Evolutionary conservation across 345 rosid species (phyloP).

Genomic region (thale cress (Arabidopsis thaliana)): TAIR10.1 NC_003075.7:16364501-16365000

Average conservation of each 20-base stretch:
- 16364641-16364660: constrained; percentile 52
- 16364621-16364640: constrained; percentile 48
- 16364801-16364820: constrained; percentile 2
- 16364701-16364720: constrained; percentile 4
- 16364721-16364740: constrained; percentile 18
- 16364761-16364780: background rate
- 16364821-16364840: background rate
- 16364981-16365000: too few species aligned
- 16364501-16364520: constrained; percentile 35
- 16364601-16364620: constrained; percentile 43
- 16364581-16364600: constrained; percentile 47
- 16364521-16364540: constrained; percentile 7
- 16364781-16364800: constrained; percentile 3
- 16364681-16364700: constrained; percentile 17
- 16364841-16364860: background rate
- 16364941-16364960: background rate
- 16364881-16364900: background rate
- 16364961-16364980: too few species aligned
- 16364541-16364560: constrained; percentile 31
- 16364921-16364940: background rate
- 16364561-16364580: constrained; percentile 40
- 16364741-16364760: constrained; percentile 24
- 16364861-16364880: background rate
- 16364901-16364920: constrained; percentile 7
- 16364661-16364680: constrained; percentile 42